Evolutionary conservation across 2,329 filamentous ascomycete genomes (phyloP).

Genomic region (Diplodia mutila): DNA sequence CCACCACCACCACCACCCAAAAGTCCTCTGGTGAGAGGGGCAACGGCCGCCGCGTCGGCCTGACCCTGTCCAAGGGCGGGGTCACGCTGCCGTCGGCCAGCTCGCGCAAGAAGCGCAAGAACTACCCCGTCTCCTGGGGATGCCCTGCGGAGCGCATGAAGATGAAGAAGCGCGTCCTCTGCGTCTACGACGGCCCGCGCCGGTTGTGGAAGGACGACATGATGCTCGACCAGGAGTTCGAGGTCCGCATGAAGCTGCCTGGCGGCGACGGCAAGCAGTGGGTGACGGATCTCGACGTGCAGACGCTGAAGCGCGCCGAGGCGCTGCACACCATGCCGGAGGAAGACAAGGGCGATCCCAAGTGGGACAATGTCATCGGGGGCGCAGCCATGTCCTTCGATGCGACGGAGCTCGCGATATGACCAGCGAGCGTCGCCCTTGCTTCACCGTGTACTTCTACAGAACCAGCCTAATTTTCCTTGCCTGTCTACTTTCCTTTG

Average conservation of each 20-base stretch:
- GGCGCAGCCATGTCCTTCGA: conserved; percentile 18
- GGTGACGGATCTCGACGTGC: conserved; percentile 89
- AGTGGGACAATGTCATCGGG: conserved; percentile 66
- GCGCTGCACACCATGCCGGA: conserved; percentile 78
- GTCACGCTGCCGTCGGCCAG: conserved; percentile 57
- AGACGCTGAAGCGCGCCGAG: conserved; percentile 85
- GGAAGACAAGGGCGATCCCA: conserved; percentile 86
- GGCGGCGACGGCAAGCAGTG: conserved; percentile 65
- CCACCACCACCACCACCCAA: conserved; percentile 19
- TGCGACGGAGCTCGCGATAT: conserved; percentile 14
- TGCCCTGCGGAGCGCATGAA: conserved; percentile 92
- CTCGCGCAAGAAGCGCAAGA: conserved; percentile 86
- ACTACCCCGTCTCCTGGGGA: conserved; percentile 93
- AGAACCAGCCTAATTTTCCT: background rate
- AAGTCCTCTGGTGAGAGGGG: conserved; percentile 23
- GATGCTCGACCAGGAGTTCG: conserved; percentile 95
- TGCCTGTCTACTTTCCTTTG: background rate
- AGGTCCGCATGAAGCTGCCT: conserved; percentile 78
- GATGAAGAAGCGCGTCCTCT: conserved; percentile 95
- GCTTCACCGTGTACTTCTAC: conserved; percentile 12
- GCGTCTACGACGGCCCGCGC: conserved; percentile 85
- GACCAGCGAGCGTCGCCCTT: conserved; percentile 1
- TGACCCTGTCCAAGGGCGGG: conserved; percentile 78
- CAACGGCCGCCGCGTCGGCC: conserved; percentile 49
- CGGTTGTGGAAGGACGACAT: conserved; percentile 97